Base-by-base conservation (phyloP, 129 eudicot genomes). In the Ambrosia trifida region DNA sequence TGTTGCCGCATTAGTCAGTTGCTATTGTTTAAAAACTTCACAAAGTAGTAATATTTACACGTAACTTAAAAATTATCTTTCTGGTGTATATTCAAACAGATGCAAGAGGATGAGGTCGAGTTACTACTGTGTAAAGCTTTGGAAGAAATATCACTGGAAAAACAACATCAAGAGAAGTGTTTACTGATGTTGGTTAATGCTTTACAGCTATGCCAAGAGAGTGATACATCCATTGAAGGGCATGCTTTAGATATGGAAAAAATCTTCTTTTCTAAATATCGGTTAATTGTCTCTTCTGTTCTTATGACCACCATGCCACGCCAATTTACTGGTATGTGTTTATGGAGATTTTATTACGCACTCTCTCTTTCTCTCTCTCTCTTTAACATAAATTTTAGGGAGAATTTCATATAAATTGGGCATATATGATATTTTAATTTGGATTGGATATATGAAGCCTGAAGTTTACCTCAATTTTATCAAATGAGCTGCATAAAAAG, bases 231-330 rank as follows among this genome's bases (percentile, higher is more conserved):
- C 73, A 77, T 68, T 31, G 82, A 70, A 52, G 76, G 62, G 53
- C 31, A 64, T 46, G 77, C 64, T 4, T 57, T 85, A 46, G 89
- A 77, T 53, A 64, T 60, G 1, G 82, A 85, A 45, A 74, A 78
- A 32, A 64, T 62, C 50, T 68, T 87, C 24, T 81, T 81, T 69
- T 84, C 93, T 64, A 94, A 87, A 71, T 94, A 87, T 79, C 88
- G 82, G 5, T 72, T 87, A 69, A 82, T 86, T 40, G 87, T 85
- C 65, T 87, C 90, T 78, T 94, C 98, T 46, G 81, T 83, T 78
- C 93, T 94, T 61, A 87, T 94, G 98, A 88, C 90, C 68, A 82
- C 90, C 62, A 90, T 94, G 80, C 97, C 96, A 66, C 85, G 82
- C 8, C 93, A 80, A 62, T 94, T 94, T 82, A 89, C 96, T 44